These are phyloP conservation scores for Isatis tinctoria DNA, from an alignment of 345 rosid species.

Conservation along the genomic window DNA sequence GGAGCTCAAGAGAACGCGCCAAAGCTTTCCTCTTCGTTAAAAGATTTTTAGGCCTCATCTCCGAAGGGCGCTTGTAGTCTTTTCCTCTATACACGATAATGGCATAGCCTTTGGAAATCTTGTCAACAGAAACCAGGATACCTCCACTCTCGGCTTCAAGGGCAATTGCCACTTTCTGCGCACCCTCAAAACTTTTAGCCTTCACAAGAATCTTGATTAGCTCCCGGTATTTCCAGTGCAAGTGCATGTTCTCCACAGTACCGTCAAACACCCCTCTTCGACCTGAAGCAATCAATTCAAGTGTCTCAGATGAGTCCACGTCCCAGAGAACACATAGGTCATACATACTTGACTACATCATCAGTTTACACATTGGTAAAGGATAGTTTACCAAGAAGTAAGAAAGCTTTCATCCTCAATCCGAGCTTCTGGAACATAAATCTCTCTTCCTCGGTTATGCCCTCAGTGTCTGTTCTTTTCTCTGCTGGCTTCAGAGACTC, in stretches of 20 bases:
- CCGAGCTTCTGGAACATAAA: conserved; percentile 98
- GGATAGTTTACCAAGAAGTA: conserved; percentile 69
- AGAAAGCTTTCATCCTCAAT: conserved; percentile 89
- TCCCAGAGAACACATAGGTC: conserved; percentile 1
- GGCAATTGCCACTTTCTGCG: conserved; percentile 74
- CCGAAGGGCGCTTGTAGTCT: conserved; percentile 77
- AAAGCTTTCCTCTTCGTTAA: conserved; percentile 95
- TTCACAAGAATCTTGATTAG: conserved; percentile 78
- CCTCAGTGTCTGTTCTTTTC: conserved; percentile 64
- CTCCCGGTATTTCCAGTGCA: conserved; percentile 96
- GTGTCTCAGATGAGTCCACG: conserved; percentile 18
- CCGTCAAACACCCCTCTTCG: conserved; percentile 95
- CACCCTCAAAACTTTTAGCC: conserved; percentile 69
- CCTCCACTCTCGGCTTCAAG: conserved; percentile 99
- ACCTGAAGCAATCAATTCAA: conserved; percentile 48
- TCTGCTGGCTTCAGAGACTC: conserved; percentile 61
- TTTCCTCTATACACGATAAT: conserved; percentile 82
- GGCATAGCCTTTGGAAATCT: conserved; percentile 87
- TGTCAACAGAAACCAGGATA: conserved; percentile 83
- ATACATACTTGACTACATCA: neutral
- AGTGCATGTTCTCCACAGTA: conserved; percentile 96
- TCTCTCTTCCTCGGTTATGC: conserved; percentile 92
- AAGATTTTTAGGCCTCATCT: conserved; percentile 77
- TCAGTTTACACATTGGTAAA: neutral
- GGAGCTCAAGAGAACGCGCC: conserved; percentile 95